These are phyloP conservation scores for Cordyceps cicadae DNA, from an alignment of 2,329 filamentous ascomycete genomes.

Conservation along the genomic window DNA sequence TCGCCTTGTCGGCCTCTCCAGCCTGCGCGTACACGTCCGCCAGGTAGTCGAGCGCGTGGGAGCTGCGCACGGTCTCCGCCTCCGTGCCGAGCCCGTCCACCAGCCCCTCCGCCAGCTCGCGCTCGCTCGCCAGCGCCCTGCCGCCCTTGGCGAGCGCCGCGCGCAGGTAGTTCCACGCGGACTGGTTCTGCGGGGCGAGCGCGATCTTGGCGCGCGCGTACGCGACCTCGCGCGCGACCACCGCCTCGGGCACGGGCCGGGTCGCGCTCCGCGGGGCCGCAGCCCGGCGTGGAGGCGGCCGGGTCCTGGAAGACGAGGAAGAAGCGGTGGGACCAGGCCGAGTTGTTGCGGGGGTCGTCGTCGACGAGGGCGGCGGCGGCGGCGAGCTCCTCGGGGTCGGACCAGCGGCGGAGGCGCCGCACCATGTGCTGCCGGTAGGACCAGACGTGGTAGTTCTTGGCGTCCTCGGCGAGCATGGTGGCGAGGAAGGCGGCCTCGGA, in stretches of 20 bases:
- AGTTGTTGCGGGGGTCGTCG: constrained; percentile 87
- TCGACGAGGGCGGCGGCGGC: constrained; percentile 66
- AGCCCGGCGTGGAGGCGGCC: constrained; percentile 36
- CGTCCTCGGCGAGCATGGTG: constrained; percentile 73
- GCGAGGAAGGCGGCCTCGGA: constrained; percentile 70
- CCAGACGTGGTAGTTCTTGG: constrained; percentile 99
- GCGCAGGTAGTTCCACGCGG: constrained; percentile 84
- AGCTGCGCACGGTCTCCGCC: constrained; percentile 48
- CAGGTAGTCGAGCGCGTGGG: constrained; percentile 62
- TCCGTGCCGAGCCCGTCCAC: constrained; percentile 39
- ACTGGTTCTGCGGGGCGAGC: constrained; percentile 85
- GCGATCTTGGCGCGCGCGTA: constrained; percentile 67
- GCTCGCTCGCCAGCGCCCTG: constrained; percentile 35
- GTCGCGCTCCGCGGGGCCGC: constrained; percentile 44
- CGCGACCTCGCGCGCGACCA: constrained; percentile 66
- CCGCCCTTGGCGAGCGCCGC: constrained; percentile 65
- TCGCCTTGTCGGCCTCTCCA: constrained; percentile 54
- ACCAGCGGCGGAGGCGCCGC: constrained; percentile 59
- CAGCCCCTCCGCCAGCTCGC: constrained; percentile 44
- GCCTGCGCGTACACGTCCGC: constrained; percentile 58
- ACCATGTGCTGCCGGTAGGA: constrained; percentile 75
- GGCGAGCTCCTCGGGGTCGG: constrained; percentile 55
- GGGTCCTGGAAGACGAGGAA: constrained; percentile 75
- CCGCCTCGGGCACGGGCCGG: constrained; percentile 47
- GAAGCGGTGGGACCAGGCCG: constrained; percentile 95